phyloP scores from a whole-genome alignment of 1,139 yeast genomes.

The Magnusiomyces ingens region DNA sequence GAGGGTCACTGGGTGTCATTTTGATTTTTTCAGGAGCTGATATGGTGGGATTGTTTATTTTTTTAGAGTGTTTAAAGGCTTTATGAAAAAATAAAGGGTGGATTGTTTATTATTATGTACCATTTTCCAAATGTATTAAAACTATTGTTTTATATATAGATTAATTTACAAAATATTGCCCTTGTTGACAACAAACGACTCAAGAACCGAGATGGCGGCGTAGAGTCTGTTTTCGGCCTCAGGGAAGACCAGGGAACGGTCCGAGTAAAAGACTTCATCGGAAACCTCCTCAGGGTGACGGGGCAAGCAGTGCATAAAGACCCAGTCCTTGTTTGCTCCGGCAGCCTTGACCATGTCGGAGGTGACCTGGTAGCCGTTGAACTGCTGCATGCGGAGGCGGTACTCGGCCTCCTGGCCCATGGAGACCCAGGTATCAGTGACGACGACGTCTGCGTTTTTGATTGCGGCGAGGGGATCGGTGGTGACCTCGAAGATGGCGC shows the following conservation, averaged over 20 bases:
- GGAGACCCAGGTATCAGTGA: constrained; percentile 96
- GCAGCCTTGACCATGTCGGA: constrained; percentile 52
- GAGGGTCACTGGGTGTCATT: too few relatives aligned
- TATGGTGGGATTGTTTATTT: too few relatives aligned
- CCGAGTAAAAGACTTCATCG: constrained; percentile 85
- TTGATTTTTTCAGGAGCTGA: too few relatives aligned
- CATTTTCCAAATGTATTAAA: too few relatives aligned
- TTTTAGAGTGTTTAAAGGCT: too few relatives aligned
- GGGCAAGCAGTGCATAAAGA: constrained; percentile 19
- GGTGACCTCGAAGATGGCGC: constrained; percentile 53
- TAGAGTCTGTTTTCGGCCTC: constrained; percentile 95
- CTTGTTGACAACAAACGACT: constrained; percentile 78
- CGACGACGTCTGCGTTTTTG: constrained; percentile 67
- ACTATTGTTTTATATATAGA: too few relatives aligned
- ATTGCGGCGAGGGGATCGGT: constrained; percentile 72
- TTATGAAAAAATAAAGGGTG: too few relatives aligned
- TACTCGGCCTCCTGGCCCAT: constrained; percentile 95
- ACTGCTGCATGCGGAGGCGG: constrained; percentile 63
- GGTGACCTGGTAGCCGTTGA: constrained; percentile 80
- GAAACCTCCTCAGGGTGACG: constrained; percentile 69
- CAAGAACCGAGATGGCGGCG: constrained; percentile 92
- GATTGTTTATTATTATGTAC: too few relatives aligned
- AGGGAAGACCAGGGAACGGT: constrained; percentile 77
- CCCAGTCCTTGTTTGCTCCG: constrained; percentile 14
- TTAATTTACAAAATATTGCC: constrained; percentile 40